Percentiles rank a stretch among this genome's conserved stretches.
These are phyloP conservation scores for Diutina pseudorugosa DNA, from an alignment of 1,139 yeast species.

Conservation along the genomic window DNA sequence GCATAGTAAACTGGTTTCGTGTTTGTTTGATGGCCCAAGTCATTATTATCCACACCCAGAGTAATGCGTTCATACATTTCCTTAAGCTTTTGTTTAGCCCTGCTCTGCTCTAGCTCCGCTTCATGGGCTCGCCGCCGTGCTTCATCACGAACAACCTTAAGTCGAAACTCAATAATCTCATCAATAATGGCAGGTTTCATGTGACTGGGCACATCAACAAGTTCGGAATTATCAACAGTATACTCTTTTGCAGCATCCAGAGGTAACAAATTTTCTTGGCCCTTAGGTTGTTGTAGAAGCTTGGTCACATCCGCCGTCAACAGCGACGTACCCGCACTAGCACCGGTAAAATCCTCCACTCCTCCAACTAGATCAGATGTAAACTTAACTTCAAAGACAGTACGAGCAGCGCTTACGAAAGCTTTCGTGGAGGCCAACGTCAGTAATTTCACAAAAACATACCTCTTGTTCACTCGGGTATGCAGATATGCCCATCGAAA, in stretches of 20 bases:
- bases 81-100: constrained; percentile 1
- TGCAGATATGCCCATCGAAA: constrained; percentile 1
- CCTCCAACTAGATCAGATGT: not conserved
- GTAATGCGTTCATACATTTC: constrained; percentile 2
- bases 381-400: not conserved
- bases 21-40: not conserved
- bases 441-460: not conserved
- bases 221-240: not conserved
- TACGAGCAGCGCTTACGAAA: not conserved
- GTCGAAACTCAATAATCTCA: not conserved
- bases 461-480: not conserved
- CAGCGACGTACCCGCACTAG: not conserved
- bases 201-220: not conserved
- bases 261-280: not conserved
- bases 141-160: constrained; percentile 1
- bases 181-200: not conserved
- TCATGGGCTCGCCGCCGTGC: not conserved
- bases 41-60: not conserved
- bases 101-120: not conserved
- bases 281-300: not conserved
- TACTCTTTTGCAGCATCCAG: not conserved
- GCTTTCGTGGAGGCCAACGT: not conserved
- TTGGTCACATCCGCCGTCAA: not conserved
- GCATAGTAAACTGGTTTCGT: not conserved
- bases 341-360: not conserved